Evolutionary conservation across 2,329 filamentous ascomycete species (phyloP), one percentile per base, ranked within the genome.

Genomic region (Sarocladium oryzae): DNA sequence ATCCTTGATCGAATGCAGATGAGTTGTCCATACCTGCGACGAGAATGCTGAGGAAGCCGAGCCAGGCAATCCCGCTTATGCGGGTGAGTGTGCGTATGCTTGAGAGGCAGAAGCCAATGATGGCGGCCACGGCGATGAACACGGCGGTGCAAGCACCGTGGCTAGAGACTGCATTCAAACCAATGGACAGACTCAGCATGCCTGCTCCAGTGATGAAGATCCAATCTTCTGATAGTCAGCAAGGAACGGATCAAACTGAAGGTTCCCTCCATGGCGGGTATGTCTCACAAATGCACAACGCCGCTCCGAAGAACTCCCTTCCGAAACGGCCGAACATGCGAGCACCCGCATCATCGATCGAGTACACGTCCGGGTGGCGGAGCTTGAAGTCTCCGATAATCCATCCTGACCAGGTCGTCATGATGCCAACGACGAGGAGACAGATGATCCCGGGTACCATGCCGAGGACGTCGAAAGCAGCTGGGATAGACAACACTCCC

Each of bases 301-400:
- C 56, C 23, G 56, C 55, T 4, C 64, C 69, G 21, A 77, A 64
- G 24, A 74, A 46, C 48, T 72, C 71, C 2, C 70, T 66, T 1
- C 75, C 75, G 4, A 69, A 50, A 2, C 63, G 66, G 13, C 77
- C 76, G 54, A 77, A 75, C n/a, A 79, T 65, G 33, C 77, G 61
- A 2, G 56, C 56, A n/a, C 74, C 76, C 0, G 72, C 76, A 55
- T 79, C 77, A 48, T 78, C 76, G 50, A 80, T 76, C 24, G 73
- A 69, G 56, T 80, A 79, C 1, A 79, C 71, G 18, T 74, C 67
- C 1, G 68, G 70, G 55, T 80, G 77, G 10, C 62, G 62, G n/a
- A 73, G 57, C 57, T 80, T 80, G 63, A 79, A 79, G 11, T 64
- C 59, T 4, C 73, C 75, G 73, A 77, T 63, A 23, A 75, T 71